Percentiles rank a stretch among this genome's conserved stretches.
phyloP scores from a whole-genome alignment of 768 basidiomycete species.

The Tulasnella sp. region DNA sequence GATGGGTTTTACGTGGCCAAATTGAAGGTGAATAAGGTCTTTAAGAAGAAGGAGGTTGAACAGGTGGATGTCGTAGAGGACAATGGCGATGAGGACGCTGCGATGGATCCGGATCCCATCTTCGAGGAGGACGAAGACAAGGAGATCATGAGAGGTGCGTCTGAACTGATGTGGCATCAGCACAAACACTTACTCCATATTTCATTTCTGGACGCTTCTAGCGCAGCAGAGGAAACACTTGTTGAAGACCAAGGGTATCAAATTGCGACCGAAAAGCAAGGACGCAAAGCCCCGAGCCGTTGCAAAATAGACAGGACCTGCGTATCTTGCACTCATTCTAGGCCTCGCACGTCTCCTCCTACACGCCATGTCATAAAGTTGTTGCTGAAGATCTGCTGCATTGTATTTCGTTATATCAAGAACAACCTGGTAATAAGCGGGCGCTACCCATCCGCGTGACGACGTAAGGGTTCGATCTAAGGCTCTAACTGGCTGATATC shows the following conservation, averaged over 20 bases:
- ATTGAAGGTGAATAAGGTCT: slow-evolving; percentile 83
- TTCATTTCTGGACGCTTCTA: slow-evolving; percentile 11
- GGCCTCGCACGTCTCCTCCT: too few relatives aligned
- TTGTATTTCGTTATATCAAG: too few relatives aligned
- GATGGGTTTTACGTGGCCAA: slow-evolving; percentile 99
- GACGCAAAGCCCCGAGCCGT: too few relatives aligned
- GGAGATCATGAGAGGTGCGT: too few relatives aligned
- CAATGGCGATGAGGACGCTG: slow-evolving; percentile 23
- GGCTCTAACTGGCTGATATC: slow-evolving; percentile 12
- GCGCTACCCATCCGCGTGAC: too few relatives aligned
- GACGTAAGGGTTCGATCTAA: background rate
- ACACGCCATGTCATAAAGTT: too few relatives aligned
- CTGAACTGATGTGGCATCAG: background rate
- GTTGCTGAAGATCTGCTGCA: too few relatives aligned
- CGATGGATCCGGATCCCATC: slow-evolving; percentile 32
- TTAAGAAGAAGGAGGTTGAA: slow-evolving; percentile 22
- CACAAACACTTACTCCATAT: background rate
- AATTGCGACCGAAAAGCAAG: slow-evolving; percentile 22
- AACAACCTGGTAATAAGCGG: too few relatives aligned
- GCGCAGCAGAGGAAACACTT: slow-evolving; percentile 31
- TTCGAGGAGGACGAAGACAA: slow-evolving; percentile 53
- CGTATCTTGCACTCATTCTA: too few relatives aligned
- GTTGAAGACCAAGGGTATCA: slow-evolving; percentile 36
- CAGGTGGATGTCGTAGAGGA: slow-evolving; percentile 27
- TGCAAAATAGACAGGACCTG: too few relatives aligned